Evolutionary conservation across 257 asterid species (phyloP).

Genomic region (Nicotiana tabacum): DNA sequence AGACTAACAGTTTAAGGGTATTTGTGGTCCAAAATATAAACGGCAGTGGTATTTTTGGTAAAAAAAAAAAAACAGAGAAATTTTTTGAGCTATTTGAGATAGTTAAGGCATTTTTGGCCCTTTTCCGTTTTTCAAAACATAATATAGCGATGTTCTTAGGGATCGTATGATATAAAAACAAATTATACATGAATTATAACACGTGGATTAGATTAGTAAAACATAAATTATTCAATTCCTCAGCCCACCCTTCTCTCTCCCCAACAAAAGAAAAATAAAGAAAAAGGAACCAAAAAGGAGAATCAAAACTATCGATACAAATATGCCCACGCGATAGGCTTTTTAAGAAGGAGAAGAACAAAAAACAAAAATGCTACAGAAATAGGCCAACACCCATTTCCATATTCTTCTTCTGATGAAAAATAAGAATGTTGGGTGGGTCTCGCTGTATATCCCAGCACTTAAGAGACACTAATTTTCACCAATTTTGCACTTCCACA

Average conservation of each 20-base stretch:
- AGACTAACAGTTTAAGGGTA: too few relatives aligned
- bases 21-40: too few relatives aligned
- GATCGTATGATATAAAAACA: too few relatives aligned
- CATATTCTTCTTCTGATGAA: neutral
- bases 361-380: neutral
- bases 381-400: neutral
- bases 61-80: too few relatives aligned
- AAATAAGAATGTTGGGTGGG: constrained; percentile 4
- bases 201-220: too few relatives aligned
- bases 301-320: neutral
- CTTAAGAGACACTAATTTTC: neutral
- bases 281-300: neutral
- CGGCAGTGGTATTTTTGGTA: too few relatives aligned
- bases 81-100: too few relatives aligned
- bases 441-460: neutral
- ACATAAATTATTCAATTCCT: too few relatives aligned
- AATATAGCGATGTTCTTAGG: too few relatives aligned
- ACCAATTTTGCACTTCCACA: neutral
- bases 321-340: constrained; percentile 1
- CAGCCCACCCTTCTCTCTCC: neutral
- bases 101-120: too few relatives aligned
- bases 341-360: neutral
- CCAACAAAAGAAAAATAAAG: neutral
- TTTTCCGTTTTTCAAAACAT: too few relatives aligned
- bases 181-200: too few relatives aligned